Evolutionary conservation across 768 basidiomycete genomes (phyloP).

Genomic region (Ramaria sp.): DNA sequence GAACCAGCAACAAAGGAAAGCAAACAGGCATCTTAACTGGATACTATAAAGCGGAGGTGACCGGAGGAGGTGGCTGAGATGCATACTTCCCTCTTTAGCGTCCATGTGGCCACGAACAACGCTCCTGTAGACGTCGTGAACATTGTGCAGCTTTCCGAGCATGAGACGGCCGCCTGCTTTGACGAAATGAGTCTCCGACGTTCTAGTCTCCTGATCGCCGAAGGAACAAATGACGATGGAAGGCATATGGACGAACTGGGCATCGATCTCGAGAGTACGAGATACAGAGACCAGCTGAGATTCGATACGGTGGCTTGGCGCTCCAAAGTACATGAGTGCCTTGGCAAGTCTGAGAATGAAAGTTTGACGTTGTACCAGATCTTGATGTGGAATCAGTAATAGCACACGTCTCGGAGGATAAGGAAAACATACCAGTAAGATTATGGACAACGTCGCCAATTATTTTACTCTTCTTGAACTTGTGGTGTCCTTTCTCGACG

Average conservation of each 20-base stretch:
- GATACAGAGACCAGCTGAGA: slow-evolving; percentile 84
- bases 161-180: slow-evolving; percentile 69
- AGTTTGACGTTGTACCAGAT: slow-evolving; percentile 69
- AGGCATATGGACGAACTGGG: slow-evolving; percentile 83
- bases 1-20: slow-evolving; percentile 60
- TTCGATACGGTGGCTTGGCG: too few relatives aligned
- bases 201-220: slow-evolving; percentile 32
- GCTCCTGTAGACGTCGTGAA: slow-evolving; percentile 74
- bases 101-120: slow-evolving; percentile 91
- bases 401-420: background rate
- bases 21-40: slow-evolving; percentile 51
- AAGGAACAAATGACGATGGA: slow-evolving; percentile 29
- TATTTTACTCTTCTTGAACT: slow-evolving; percentile 53
- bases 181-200: slow-evolving; percentile 56
- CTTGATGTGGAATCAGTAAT: slow-evolving; percentile 27
- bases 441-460: slow-evolving; percentile 56
- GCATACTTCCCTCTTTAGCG: slow-evolving; percentile 60
- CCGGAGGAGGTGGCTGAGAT: slow-evolving; percentile 52
- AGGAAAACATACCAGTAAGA: slow-evolving; percentile 44
- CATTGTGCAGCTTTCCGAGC: slow-evolving; percentile 74
- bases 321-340: slow-evolving; percentile 84
- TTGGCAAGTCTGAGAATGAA: slow-evolving; percentile 81
- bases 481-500: slow-evolving; percentile 46
- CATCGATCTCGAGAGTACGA: slow-evolving; percentile 80
- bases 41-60: slow-evolving; percentile 55